Evolutionary conservation across 2,329 filamentous ascomycete genomes (phyloP), one percentile per base, ranked within the genome.

Genomic region (Thielaviopsis musarum): DNA sequence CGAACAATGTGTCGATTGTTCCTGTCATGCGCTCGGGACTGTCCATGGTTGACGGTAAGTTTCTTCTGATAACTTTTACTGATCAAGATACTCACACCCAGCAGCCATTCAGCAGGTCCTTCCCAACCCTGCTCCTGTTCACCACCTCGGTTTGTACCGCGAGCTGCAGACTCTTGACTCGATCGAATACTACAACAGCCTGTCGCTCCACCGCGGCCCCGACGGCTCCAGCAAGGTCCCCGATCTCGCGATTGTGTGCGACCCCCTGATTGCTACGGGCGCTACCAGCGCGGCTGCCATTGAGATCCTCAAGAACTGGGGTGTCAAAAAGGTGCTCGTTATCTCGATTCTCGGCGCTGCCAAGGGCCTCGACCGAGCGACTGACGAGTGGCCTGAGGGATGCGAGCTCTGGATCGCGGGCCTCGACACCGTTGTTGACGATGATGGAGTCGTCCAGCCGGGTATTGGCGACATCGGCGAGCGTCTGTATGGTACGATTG

Each of bases 181-280:
- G 2, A 91, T 96, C 61, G 91, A 95, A 73, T 95, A 96, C 79
- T 96, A 96, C 80, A 96, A 95, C 77, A 95, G 95, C 72, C 83
- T 96, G 22, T 4, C 3, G 15, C 89, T 90, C 45, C 84, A 88
- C 72, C 85, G 88, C 72, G 64, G 68, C 52, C 66, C 66, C 54
- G 73, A 73, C 63, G 53, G 34, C 12, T 91, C 96, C 72, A 76
- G 91, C 56, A 70, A 96, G 71, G 96, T 91, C 72, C 9, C 21
- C 12, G 38, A 45, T 5, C 76, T 95, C 12, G 90, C 90, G 61
- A 86, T 96, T 68, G 75, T 96, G 58, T 80, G 95, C 54, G 91
- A 97, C 68, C 91, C 91, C 2, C 82, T 97, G 65, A 94, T 97
- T 67, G 91, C 91, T 1, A 96, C 91, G 0, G 91, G 91, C 45